Conservation (phyloP, 129 eudicot species). For the Centaurea solstitialis region DNA sequence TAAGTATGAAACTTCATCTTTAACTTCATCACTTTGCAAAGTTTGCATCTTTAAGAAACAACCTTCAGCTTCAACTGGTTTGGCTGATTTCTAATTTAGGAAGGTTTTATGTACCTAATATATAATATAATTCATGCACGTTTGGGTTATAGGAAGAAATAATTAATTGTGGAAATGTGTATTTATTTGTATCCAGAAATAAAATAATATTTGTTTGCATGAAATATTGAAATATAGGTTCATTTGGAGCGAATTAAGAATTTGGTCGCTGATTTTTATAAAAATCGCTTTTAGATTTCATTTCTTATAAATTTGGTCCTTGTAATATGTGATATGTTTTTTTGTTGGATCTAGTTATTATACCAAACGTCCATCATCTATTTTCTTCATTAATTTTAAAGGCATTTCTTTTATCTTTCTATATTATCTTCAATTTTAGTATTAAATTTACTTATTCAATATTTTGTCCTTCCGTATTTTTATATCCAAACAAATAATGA, state of each 20-base stretch:
- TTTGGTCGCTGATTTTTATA: too few relatives aligned
- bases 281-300: too few relatives aligned
- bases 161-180: neutral
- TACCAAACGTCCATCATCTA: too few relatives aligned
- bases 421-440: too few relatives aligned
- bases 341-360: too few relatives aligned
- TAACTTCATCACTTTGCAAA: conserved; percentile 49
- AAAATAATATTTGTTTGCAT: neutral
- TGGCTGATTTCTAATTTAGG: conserved; percentile 10
- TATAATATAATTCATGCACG: neutral
- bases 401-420: too few relatives aligned
- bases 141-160: neutral
- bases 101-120: neutral
- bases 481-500: too few relatives aligned
- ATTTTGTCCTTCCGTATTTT: too few relatives aligned
- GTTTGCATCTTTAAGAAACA: conserved; percentile 44
- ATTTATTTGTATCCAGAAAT: neutral
- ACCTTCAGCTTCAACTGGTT: neutral
- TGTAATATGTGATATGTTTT: too few relatives aligned
- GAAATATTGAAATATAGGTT: neutral
- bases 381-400: too few relatives aligned
- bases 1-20: conserved; percentile 50
- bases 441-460: too few relatives aligned
- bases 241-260: neutral
- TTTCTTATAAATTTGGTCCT: too few relatives aligned